phyloP scores from a whole-genome alignment of 306 rosid genomes.

The Potentilla sterilis region DNA sequence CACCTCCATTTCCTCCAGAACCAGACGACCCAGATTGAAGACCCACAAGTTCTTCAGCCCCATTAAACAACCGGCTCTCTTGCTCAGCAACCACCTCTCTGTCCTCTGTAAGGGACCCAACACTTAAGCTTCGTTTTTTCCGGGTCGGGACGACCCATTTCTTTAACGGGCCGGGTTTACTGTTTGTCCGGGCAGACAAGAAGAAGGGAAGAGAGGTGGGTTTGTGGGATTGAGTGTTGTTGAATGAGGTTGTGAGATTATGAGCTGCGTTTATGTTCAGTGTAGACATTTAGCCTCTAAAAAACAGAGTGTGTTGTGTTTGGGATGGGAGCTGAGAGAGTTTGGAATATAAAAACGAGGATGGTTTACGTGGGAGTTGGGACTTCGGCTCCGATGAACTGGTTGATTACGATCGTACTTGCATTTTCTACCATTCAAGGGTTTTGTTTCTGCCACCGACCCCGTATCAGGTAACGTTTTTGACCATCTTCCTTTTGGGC shows the following conservation, averaged over 20 bases:
- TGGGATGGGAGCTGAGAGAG: not conserved
- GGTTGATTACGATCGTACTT: not conserved
- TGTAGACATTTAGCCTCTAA: constrained; percentile 41
- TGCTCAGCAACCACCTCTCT: constrained; percentile 36
- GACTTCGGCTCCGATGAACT: not conserved
- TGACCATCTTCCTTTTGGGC: not conserved
- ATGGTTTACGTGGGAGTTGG: constrained; percentile 5
- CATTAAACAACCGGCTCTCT: constrained; percentile 31
- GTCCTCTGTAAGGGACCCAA: constrained; percentile 55
- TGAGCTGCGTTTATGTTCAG: constrained; percentile 34
- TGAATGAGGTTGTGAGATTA: constrained; percentile 21
- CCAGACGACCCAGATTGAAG: constrained; percentile 32
- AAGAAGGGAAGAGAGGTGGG: constrained; percentile 23
- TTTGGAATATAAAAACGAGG: not conserved
- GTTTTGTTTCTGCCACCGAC: not conserved
- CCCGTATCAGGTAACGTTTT: not conserved
- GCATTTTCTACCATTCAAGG: constrained; percentile 11
- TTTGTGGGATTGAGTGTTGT: constrained; percentile 18
- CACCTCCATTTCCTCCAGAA: constrained; percentile 26
- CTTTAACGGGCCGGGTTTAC: constrained; percentile 14
- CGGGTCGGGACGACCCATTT: constrained; percentile 23
- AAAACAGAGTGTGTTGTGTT: not conserved
- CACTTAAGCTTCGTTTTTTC: constrained; percentile 35
- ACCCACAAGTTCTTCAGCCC: constrained; percentile 35
- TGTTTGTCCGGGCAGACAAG: constrained; percentile 24